Evolutionary conservation across 768 basidiomycete genomes (phyloP), one percentile per base, ranked within the genome.

Genomic region (Coprinopsis marcescibilis): DNA sequence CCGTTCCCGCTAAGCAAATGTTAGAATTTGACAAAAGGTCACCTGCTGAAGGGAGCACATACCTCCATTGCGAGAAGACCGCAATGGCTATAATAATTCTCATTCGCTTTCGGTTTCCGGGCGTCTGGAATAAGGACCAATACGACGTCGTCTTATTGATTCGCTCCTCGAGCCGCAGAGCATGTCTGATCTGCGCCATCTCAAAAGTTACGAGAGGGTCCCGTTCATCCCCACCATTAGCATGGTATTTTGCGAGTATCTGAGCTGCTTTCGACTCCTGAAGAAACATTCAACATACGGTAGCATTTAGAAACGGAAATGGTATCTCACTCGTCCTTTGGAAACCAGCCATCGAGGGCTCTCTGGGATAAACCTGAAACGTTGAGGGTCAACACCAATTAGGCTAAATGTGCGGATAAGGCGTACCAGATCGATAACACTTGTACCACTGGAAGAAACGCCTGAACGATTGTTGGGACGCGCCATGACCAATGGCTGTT

Each of bases 61-160:
- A 80, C 77, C 78, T 81, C 86, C 84, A 88, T 51, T 89, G 87
- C 0, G 81, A 81, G 61, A 84, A 87, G 19, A 84, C 56, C 4
- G 79, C 81, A 36, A 88, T 74, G 1, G 72, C 78, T 49, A 87
- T 64, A 50, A 89, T 77, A 42, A 87, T 72, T 38, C 71, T 64
- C 78, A 88, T 78, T 3, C 87, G 73, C 54, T 74, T 78, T 25
- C 78, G 67, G 59, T 89, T 89, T 2, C 85, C 86, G 3, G 73
- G 71, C 0, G 80, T 87, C 8, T 67, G 52, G 57, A 84, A 77
- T 3, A 85, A 66, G 3, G 73, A 69, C 40, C 61, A 57, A 55
- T 72, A 86, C 0, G 75, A 73, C 4, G 74, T 74, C 15, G 62
- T 68, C 36, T 62, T 59, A 41, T 70, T 69, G 13, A 71, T 73